phyloP scores from a whole-genome alignment of 371 early-diverging fungal genomes.

The Saksenaea vasiformis region DNA sequence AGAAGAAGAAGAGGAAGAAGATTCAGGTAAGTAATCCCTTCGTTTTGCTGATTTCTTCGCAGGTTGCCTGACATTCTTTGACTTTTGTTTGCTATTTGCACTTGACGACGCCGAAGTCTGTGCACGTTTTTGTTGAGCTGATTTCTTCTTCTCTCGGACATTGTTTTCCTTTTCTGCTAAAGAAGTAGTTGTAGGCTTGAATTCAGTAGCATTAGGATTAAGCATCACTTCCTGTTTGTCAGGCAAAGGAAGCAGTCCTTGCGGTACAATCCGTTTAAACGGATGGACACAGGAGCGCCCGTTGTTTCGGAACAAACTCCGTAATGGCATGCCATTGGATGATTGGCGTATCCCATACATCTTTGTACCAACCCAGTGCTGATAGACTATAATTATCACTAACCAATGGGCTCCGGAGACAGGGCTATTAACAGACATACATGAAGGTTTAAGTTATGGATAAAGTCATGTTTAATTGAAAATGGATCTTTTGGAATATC shows the following conservation, averaged over 20 bases:
- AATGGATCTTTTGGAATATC: too few species aligned
- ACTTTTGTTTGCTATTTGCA: constrained; percentile 4
- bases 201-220: constrained; percentile 16
- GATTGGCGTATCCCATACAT: too few species aligned
- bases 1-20: background rate
- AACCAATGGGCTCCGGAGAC: too few species aligned
- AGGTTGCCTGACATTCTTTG: background rate
- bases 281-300: too few species aligned
- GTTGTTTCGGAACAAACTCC: too few species aligned
- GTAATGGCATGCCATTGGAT: too few species aligned
- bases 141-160: background rate
- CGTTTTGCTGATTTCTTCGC: background rate
- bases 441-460: too few species aligned
- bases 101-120: background rate
- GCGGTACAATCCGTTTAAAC: background rate
- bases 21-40: background rate
- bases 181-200: constrained; percentile 9
- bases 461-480: too few species aligned
- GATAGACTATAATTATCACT: too few species aligned
- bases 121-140: background rate
- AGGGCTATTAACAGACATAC: too few species aligned
- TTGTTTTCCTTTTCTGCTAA: background rate
- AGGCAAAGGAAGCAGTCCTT: background rate
- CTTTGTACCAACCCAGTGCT: too few species aligned
- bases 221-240: constrained; percentile 7